Evolutionary conservation across 2,329 filamentous ascomycete species (phyloP).

Genomic region (Fusarium sp.): DNA sequence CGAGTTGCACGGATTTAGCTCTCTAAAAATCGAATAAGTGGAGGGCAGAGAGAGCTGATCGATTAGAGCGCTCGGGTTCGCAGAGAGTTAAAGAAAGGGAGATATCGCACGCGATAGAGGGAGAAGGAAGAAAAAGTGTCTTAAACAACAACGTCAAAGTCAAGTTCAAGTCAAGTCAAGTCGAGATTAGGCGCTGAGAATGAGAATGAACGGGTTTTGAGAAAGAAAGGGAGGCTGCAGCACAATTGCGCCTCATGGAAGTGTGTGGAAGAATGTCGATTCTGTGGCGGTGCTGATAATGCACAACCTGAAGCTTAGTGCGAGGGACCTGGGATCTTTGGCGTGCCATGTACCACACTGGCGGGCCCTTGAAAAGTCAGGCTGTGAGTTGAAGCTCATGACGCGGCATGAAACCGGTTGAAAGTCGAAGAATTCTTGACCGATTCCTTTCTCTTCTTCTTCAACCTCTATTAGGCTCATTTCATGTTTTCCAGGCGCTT

Average conservation of each 20-base stretch:
- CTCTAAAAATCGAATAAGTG: constrained; percentile 41
- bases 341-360: constrained; percentile 6
- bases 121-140: constrained; percentile 17
- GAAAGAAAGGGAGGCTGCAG: constrained; percentile 48
- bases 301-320: constrained; percentile 39
- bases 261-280: constrained; percentile 56
- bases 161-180: constrained; percentile 25
- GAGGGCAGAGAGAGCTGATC: constrained; percentile 19
- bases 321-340: background rate
- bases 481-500: constrained; percentile 23
- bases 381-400: constrained; percentile 7
- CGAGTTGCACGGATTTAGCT: constrained; percentile 38
- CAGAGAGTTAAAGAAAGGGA: constrained; percentile 1
- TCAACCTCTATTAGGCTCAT: background rate
- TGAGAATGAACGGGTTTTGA: constrained; percentile 43
- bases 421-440: background rate
- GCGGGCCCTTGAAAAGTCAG: constrained; percentile 11
- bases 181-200: constrained; percentile 37
- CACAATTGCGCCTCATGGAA: constrained; percentile 55
- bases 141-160: constrained; percentile 33
- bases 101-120: constrained; percentile 23
- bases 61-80: constrained; percentile 9
- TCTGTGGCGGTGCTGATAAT: constrained; percentile 53
- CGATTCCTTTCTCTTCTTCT: background rate
- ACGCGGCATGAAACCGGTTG: constrained; percentile 4